Evolutionary conservation across 169 alveolate genomes (phyloP), one percentile per base, ranked within the genome.

Genomic region (Eimeria necatrix): DNA sequence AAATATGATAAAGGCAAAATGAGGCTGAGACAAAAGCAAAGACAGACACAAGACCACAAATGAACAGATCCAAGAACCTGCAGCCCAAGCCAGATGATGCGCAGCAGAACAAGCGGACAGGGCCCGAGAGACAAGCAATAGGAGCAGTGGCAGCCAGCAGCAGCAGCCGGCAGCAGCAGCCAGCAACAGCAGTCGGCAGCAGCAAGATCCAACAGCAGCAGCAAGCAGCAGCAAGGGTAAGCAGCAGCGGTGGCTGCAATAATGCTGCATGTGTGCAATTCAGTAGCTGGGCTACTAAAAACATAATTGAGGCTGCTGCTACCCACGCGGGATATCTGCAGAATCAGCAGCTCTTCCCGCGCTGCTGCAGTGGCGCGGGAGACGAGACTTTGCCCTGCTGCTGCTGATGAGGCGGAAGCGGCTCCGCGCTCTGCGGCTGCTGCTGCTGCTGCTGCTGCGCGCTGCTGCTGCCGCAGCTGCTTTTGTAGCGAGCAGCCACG

Each of bases 311-410:
- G 41, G 41, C 41, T 32, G 41, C 41, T 32, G 41, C 41, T 32
- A 22, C 7, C 51, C 83, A 71, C 87, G 32, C 46, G 87, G 32
- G 87, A 46, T 9, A 76, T 49, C 26, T 76, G 87, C 87, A 76
- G 52, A 18, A 76, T 41, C 14, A 76, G 64, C 4, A 76, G 14
- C 61, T 76, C 87, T 48, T 76, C 87, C 14, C 87, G 14, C 4
- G 87, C 87, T 76, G 87, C 87, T 48, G 87, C 87, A 76, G 87
- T 76, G 10, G 87, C 87, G n/a, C 87, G 32, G 9, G 61, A 76
- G 18, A 76, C 87, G 10, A 76, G 64, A 49, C 26, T 76, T 4
- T 60, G 32, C 24, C 24, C 87, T 16, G 87, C 46, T 9, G 64
- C 87, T 8, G 64, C 87, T 41, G 87, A 56, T 18, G 64, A 56